Percentiles rank a stretch among this genome's conserved stretches.
Evolutionary conservation across 2,329 filamentous ascomycete species (phyloP).

Genomic region (Alternaria novae-zelandiae): DNA sequence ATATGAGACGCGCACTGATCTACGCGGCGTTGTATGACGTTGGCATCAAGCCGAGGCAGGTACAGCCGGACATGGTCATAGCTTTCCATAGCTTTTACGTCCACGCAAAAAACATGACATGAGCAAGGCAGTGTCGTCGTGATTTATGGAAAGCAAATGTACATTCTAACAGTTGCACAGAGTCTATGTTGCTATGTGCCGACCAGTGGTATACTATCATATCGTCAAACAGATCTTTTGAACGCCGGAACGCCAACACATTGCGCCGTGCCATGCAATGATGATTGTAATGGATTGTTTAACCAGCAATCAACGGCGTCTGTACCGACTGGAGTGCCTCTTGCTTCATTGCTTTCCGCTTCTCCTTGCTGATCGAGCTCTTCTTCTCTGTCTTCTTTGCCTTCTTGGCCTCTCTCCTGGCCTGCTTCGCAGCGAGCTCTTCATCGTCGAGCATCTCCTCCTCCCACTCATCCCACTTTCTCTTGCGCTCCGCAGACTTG

Average conservation of each 20-base stretch:
- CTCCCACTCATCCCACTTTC: conserved; percentile 49
- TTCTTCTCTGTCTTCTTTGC: conserved; percentile 39
- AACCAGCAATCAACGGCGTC: conserved; percentile 40
- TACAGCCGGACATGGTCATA: conserved; percentile 19
- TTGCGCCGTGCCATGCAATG: conserved; percentile 21
- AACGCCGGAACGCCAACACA: conserved; percentile 25
- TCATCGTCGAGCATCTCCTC: conserved; percentile 47
- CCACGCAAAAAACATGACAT: neutral
- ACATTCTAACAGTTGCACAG: neutral
- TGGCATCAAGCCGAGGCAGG: conserved; percentile 19
- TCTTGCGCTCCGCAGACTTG: conserved; percentile 42
- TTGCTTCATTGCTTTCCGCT: conserved; percentile 58
- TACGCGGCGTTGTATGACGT: conserved; percentile 27
- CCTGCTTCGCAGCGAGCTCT: conserved; percentile 42
- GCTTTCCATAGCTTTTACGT: neutral
- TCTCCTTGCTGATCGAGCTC: conserved; percentile 52
- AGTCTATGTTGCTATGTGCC: neutral
- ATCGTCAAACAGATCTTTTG: conserved; percentile 23
- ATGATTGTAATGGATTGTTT: neutral
- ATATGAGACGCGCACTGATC: conserved; percentile 8
- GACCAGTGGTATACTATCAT: conserved; percentile 22
- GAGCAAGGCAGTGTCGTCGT: neutral
- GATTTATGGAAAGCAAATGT: neutral
- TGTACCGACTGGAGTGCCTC: conserved; percentile 53
- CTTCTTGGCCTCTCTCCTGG: conserved; percentile 60